Percentiles rank a stretch among this genome's conserved stretches.
Evolutionary conservation across 1,139 yeast species (phyloP).

Genomic region (Zhuliangozyma parablackwelliae): DNA sequence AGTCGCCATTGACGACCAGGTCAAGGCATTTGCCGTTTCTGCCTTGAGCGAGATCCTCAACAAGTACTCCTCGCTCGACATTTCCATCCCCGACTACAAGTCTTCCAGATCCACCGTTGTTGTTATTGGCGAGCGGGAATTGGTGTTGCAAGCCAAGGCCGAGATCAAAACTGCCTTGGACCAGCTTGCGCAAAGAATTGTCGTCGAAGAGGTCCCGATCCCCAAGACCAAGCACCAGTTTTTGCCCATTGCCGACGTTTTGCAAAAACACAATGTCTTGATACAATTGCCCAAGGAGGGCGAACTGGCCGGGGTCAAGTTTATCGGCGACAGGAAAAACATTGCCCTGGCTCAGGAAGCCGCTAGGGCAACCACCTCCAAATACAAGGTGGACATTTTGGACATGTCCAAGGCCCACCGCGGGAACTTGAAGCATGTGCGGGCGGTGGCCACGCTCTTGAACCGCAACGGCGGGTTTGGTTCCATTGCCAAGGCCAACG

Average conservation of each 20-base stretch:
- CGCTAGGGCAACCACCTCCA: slow-evolving; percentile 49
- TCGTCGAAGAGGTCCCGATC: slow-evolving; percentile 37
- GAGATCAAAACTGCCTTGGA: slow-evolving; percentile 46
- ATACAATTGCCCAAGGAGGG: slow-evolving; percentile 53
- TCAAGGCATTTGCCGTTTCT: slow-evolving; percentile 50
- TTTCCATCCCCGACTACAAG: slow-evolving; percentile 30
- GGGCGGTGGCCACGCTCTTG: slow-evolving; percentile 66
- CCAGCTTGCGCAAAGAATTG: slow-evolving; percentile 34
- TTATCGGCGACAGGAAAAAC: slow-evolving; percentile 58
- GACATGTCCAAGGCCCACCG: slow-evolving; percentile 88
- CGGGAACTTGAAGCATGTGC: slow-evolving; percentile 71
- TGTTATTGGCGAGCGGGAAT: slow-evolving; percentile 63
- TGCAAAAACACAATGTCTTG: slow-evolving; percentile 54
- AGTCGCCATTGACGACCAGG: slow-evolving; percentile 40
- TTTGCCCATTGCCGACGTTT: slow-evolving; percentile 42
- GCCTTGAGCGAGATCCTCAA: slow-evolving; percentile 19
- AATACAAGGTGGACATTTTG: slow-evolving; percentile 57
- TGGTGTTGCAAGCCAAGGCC: slow-evolving; percentile 46
- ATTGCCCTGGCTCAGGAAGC: slow-evolving; percentile 59
- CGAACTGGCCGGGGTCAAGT: slow-evolving; percentile 45
- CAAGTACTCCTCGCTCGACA: slow-evolving; percentile 24
- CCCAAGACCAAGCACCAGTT: slow-evolving; percentile 43
- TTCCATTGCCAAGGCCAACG: slow-evolving; percentile 41
- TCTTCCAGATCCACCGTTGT: slow-evolving; percentile 25
- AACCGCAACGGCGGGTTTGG: slow-evolving; percentile 46